Conservation (phyloP, 441 rosid species). For the Bocquillonia castaneifolia region DNA sequence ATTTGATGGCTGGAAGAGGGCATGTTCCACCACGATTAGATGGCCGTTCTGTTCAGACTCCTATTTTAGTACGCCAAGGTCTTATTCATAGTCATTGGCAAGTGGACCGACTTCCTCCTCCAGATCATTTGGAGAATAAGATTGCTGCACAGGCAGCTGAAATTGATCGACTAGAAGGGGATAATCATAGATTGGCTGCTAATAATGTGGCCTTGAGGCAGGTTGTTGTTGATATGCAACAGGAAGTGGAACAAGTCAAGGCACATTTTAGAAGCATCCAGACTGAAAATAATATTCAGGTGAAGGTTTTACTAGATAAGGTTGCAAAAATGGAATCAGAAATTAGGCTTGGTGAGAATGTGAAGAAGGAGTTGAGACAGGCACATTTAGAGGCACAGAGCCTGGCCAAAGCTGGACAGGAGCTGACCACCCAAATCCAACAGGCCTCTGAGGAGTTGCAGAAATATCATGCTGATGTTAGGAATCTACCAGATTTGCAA, state of each 20-base stretch:
- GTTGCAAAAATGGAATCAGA: slow-evolving; percentile 51
- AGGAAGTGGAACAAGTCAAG: slow-evolving; percentile 50
- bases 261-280: slow-evolving; percentile 66
- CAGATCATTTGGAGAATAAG: slow-evolving; percentile 53
- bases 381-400: slow-evolving; percentile 62
- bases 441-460: slow-evolving; percentile 50
- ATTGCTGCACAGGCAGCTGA: slow-evolving; percentile 72
- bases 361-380: slow-evolving; percentile 57
- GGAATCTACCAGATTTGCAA: slow-evolving; percentile 42
- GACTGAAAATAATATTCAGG: slow-evolving; percentile 69
- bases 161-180: slow-evolving; percentile 52
- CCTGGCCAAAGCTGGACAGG: slow-evolving; percentile 57
- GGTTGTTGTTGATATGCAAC: slow-evolving; percentile 49
- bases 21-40: slow-evolving; percentile 28
- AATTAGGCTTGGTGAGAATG: slow-evolving; percentile 51
- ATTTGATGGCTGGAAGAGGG: slow-evolving; percentile 42
- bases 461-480: slow-evolving; percentile 40
- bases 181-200: slow-evolving; percentile 57
- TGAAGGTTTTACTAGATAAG: slow-evolving; percentile 58
- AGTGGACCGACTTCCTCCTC: slow-evolving; percentile 31
- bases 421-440: slow-evolving; percentile 47
- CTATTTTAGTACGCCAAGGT: slow-evolving; percentile 41
- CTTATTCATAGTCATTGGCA: slow-evolving; percentile 26
- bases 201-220: slow-evolving; percentile 48
- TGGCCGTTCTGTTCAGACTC: slow-evolving; percentile 33